These are phyloP conservation scores for Lotmaria passim DNA, from an alignment of 208 protist genomes.

Conservation along the genomic window DNA sequence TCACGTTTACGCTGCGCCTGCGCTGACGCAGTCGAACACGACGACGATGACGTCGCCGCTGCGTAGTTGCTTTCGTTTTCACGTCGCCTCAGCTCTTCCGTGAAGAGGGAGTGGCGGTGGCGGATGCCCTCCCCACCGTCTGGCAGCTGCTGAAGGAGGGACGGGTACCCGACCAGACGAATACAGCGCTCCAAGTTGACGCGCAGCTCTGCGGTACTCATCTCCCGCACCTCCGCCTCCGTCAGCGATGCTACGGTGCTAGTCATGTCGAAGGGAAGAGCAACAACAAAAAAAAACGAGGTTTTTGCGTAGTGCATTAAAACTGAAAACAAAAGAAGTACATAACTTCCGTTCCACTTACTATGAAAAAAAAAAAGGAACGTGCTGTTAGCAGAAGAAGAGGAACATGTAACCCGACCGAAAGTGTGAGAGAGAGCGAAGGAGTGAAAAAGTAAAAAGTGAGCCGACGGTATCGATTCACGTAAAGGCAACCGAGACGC, in stretches of 20 bases:
- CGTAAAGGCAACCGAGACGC: no score
- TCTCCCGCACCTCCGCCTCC: slow-evolving; percentile 29
- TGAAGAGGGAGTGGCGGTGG: slow-evolving; percentile 44
- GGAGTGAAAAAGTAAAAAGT: no score
- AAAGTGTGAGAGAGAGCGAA: no score
- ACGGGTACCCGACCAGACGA: slow-evolving; percentile 54
- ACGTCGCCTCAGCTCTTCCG: slow-evolving; percentile 46
- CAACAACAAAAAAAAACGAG: no score
- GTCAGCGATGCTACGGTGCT: slow-evolving; percentile 14
- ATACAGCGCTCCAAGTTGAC: slow-evolving; percentile 70
- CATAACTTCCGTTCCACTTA: no score
- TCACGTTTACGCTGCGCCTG: background rate
- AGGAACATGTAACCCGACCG: no score
- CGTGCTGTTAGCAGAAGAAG: no score
- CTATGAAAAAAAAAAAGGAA: no score
- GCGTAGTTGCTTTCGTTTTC: background rate
- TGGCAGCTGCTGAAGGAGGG: slow-evolving; percentile 59
- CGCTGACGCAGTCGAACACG: background rate
- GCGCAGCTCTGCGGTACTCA: slow-evolving; percentile 44
- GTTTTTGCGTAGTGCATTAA: no score
- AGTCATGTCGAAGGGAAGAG: no score
- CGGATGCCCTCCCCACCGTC: slow-evolving; percentile 62
- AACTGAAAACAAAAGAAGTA: no score
- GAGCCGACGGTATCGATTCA: no score
- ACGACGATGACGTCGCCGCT: background rate